These are phyloP conservation scores for Neurospora sp. DNA, from an alignment of 495 filamentous ascomycete species.

Conservation along the genomic window DNA sequence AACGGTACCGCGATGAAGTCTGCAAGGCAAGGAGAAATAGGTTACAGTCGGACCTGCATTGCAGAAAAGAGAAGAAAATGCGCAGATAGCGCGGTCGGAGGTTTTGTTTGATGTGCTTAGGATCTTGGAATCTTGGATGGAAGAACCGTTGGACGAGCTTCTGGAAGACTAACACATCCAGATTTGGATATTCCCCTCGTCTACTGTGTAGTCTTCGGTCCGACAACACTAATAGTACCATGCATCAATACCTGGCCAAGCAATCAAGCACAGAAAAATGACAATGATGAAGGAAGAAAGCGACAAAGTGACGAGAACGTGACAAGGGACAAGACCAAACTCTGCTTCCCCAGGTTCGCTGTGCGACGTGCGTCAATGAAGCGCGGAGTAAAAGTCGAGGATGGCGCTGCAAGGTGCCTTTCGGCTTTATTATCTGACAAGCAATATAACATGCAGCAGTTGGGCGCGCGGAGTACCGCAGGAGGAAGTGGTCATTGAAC, in stretches of 20 bases:
- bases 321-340: neutral
- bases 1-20: neutral
- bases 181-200: neutral
- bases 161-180: neutral
- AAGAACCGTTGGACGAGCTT: neutral
- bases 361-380: neutral
- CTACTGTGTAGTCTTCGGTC: neutral
- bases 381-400: neutral
- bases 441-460: neutral
- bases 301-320: neutral
- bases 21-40: neutral
- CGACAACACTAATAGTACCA: neutral
- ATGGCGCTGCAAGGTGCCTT: neutral
- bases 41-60: neutral
- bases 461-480: neutral
- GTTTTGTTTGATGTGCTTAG: neutral
- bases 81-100: neutral
- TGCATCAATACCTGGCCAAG: neutral
- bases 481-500: neutral
- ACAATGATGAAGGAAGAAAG: neutral
- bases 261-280: neutral
- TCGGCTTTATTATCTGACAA: neutral
- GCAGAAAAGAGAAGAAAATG: neutral
- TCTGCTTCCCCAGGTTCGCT: neutral
- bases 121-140: neutral